A percentile compares a stretch with the other conserved stretches of the same genome.
Conservation (phyloP, 2,329 filamentous ascomycete species). For the Rachicladosporium sp. region DNA sequence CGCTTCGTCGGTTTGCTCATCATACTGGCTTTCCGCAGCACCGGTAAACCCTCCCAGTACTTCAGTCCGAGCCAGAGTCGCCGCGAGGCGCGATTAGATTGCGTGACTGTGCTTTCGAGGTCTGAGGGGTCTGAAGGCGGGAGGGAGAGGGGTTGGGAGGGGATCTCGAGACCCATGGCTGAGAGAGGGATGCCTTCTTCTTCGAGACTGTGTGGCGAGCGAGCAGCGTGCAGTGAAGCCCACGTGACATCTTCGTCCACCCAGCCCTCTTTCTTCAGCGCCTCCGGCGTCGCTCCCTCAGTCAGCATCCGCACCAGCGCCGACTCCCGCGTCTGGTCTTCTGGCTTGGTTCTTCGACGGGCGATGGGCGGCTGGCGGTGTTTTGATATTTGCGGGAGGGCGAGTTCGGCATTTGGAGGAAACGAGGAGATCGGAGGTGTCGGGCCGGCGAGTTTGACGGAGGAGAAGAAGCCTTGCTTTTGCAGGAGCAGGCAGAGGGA, state of each 20-base stretch:
- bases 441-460: conserved; percentile 61
- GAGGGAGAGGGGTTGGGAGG: conserved; percentile 17
- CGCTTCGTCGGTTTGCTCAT: conserved; percentile 64
- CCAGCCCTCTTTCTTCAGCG: conserved; percentile 17
- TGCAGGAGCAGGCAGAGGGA: conserved; percentile 64
- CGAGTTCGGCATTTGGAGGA: conserved; percentile 8
- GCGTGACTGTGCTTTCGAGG: conserved; percentile 21
- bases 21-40: conserved; percentile 53
- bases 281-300: conserved; percentile 9
- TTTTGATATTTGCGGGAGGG: conserved; percentile 17
- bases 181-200: conserved; percentile 18
- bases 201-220: conserved; percentile 12
- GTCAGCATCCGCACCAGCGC: conserved; percentile 17
- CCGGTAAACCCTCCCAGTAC: conserved; percentile 74
- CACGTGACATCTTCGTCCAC: conserved; percentile 7
- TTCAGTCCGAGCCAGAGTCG: conserved; percentile 83
- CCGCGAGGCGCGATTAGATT: conserved; percentile 55
- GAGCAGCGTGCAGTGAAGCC: conserved; percentile 3
- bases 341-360: not conserved
- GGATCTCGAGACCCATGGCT: conserved; percentile 19
- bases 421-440: conserved; percentile 36
- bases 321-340: conserved; percentile 11
- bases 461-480: conserved; percentile 67
- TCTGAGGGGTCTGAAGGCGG: conserved; percentile 15
- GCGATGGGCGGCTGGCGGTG: conserved; percentile 17